Evolutionary conservation across 1,139 yeast genomes (phyloP), one percentile per base, ranked within the genome.

Genomic region (Suhomyces wounanorum): DNA sequence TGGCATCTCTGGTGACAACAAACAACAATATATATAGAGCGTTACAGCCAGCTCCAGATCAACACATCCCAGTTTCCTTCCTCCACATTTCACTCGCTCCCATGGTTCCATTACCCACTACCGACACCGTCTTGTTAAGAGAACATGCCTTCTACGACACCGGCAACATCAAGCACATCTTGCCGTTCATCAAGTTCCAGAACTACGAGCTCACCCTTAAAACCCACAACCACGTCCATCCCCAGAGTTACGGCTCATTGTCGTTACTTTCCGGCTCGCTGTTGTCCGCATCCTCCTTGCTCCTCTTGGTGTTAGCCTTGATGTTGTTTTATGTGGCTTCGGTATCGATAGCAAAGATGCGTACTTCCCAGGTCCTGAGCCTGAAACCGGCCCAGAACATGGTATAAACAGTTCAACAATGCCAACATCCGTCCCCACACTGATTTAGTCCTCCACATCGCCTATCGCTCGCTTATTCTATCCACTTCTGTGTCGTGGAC

Each of bases 81-180:
- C 33, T 4, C 23, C 23, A 21, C 23, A 21, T 21, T 21, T 21
- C 23, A 21, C 14, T 46, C 52, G 46, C 45, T 43, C 14, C 21
- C n/a, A 56, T 56, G 59, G 58, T 62, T 18, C 66, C 66, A 25
- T 50, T 44, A 39, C 60, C 72, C 14, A 54, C 64, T 5, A 45
- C 59, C 36, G 74, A 69, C 49, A 44, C 51, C 17, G 51, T 52
- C 35, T 56, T 69, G 42, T 59, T 69, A 45, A 55, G 61, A 38
- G 74, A 69, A 47, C 73, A 69, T 54, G 66, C 67, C 28, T 69
- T 67, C 52, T 69, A 67, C 46, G 68, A 62, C 16, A 60, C 66
- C 0, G 67, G 66, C 18, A 59, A 59, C 52, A 35, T 58, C 26
- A 58, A 59, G 46, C 55, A 60, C 43, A 56, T 60, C 8, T 40